phyloP scores from a whole-genome alignment of 169 alveolate genomes.

The Plasmodium berghei region DNA sequence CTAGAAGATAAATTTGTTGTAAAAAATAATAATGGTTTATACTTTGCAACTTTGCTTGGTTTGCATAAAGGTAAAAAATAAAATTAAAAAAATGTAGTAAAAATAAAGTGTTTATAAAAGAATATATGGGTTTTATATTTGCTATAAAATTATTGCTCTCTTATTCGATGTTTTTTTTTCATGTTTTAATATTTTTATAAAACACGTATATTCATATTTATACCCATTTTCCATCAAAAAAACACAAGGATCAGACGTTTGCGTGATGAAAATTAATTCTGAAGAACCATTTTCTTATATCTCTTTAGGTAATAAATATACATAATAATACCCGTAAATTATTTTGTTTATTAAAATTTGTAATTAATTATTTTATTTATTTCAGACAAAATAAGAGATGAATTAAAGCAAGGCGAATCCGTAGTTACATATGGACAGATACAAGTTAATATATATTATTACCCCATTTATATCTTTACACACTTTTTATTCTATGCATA shows the following conservation, averaged over 20 bases:
- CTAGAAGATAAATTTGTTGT: slow-evolving; percentile 45
- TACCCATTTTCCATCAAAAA: not conserved
- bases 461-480: no score
- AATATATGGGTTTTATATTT: not conserved
- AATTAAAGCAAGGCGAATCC: slow-evolving; percentile 39
- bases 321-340: not conserved
- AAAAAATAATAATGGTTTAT: slow-evolving; percentile 54
- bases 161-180: not conserved
- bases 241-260: slow-evolving; percentile 39
- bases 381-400: slow-evolving; percentile 17
- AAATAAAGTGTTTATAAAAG: not conserved
- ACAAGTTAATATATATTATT: slow-evolving; percentile 26
- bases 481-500: no score
- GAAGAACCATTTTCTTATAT: slow-evolving; percentile 29
- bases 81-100: not conserved
- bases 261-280: slow-evolving; percentile 67
- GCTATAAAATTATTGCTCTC: not conserved
- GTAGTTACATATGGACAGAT: slow-evolving; percentile 73
- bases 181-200: not conserved
- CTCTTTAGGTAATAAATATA: slow-evolving; percentile 33
- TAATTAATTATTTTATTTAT: not conserved
- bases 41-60: slow-evolving; percentile 32
- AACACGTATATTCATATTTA: not conserved
- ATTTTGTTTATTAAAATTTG: not conserved
- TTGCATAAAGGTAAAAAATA: slow-evolving; percentile 45